A percentile compares a stretch with the other conserved stretches of the same genome.
phyloP scores from a whole-genome alignment of 1,139 yeast genomes.

The Saccharomyces hybrid region DNA sequence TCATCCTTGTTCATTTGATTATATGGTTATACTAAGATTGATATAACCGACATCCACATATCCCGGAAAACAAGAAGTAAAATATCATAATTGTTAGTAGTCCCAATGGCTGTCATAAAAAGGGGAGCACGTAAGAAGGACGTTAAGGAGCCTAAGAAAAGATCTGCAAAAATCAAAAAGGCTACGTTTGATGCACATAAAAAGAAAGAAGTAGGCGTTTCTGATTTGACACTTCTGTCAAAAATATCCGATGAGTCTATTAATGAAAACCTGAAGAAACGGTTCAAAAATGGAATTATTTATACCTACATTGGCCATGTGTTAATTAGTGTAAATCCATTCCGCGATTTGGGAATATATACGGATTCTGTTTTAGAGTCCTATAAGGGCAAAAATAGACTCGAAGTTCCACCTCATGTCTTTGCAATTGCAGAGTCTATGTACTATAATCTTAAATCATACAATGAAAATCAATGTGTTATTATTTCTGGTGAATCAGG shows the following conservation, averaged over 20 bases:
- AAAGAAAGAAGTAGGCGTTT: constrained; percentile 94
- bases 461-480: constrained; percentile 93
- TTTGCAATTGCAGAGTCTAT: constrained; percentile 95
- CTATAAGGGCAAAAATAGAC: constrained; percentile 84
- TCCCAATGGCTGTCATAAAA: constrained; percentile 63
- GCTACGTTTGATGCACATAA: constrained; percentile 85
- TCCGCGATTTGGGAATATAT: constrained; percentile 91
- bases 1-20: not conserved
- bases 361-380: constrained; percentile 66
- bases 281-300: constrained; percentile 83
- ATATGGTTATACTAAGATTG: not conserved
- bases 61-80: not conserved
- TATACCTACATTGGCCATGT: constrained; percentile 86
- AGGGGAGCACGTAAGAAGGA: constrained; percentile 62
- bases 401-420: constrained; percentile 98
- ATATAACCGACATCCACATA: too few relatives aligned
- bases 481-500: constrained; percentile 98
- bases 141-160: constrained; percentile 44
- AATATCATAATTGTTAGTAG: not conserved
- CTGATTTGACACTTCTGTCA: constrained; percentile 83
- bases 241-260: constrained; percentile 88
- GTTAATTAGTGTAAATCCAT: constrained; percentile 92
- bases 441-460: constrained; percentile 92
- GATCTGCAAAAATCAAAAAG: constrained; percentile 60
- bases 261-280: constrained; percentile 80